Percentiles rank a stretch among this genome's conserved stretches.
Evolutionary conservation across 2,329 filamentous ascomycete genomes (phyloP).

Genomic region (Celoporthe dispersa): DNA sequence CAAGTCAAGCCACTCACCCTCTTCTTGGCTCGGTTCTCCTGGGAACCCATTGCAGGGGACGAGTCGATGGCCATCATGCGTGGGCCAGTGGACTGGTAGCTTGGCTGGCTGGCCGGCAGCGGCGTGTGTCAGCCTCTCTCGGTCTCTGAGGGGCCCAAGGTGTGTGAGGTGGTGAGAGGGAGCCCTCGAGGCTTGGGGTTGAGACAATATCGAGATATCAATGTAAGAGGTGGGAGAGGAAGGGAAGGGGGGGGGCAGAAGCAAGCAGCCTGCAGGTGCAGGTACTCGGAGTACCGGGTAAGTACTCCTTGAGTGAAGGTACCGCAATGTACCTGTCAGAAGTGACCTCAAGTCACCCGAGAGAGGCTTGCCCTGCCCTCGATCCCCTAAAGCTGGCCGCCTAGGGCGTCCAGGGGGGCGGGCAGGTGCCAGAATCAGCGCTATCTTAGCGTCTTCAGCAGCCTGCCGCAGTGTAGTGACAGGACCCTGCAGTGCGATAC

Average conservation of each 20-base stretch:
- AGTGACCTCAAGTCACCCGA: neutral
- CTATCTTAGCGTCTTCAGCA: neutral
- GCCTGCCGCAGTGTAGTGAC: neutral
- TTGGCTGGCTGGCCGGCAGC: neutral
- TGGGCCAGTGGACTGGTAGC: neutral
- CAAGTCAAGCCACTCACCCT: neutral
- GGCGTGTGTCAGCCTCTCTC: too few relatives aligned
- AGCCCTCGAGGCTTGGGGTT: neutral
- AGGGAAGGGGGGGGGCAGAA: too few relatives aligned
- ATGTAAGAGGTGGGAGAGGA: neutral
- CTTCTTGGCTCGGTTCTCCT: neutral
- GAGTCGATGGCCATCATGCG: slow-evolving; percentile 3
- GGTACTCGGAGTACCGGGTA: neutral
- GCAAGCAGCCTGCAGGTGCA: neutral
- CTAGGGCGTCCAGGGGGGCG: neutral
- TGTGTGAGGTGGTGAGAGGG: neutral
- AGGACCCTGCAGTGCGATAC: neutral
- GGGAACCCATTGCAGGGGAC: neutral
- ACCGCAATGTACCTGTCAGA: neutral
- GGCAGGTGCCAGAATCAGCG: neutral
- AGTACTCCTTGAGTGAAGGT: neutral
- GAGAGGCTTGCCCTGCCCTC: neutral
- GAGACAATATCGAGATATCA: neutral
- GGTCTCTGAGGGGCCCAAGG: neutral
- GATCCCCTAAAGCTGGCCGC: neutral